phyloP scores from a whole-genome alignment of 2,329 filamentous ascomycete genomes.

The Trichoderma simmonsii region DNA sequence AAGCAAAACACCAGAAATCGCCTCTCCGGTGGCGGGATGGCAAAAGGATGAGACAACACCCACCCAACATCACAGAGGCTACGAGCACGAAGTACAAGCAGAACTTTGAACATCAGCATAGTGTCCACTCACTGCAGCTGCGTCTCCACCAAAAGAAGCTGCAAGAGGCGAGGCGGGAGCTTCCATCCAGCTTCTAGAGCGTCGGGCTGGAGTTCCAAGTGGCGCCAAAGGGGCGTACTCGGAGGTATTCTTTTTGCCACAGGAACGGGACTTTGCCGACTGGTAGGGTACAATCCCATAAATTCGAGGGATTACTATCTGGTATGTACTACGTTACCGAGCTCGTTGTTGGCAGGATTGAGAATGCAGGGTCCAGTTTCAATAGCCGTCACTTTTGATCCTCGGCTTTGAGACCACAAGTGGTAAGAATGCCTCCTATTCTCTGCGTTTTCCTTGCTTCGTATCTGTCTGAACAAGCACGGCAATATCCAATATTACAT shows the following conservation, averaged over 20 bases:
- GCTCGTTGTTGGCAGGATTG: not conserved
- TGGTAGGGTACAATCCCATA: not conserved
- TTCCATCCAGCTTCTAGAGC: slow-evolving; percentile 15
- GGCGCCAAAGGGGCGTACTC: not conserved
- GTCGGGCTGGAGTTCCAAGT: not conserved
- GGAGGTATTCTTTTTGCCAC: not conserved
- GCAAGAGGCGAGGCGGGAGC: slow-evolving; percentile 3
- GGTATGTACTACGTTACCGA: not conserved
- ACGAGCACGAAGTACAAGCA: not conserved
- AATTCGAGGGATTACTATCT: not conserved
- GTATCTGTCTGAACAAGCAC: not conserved
- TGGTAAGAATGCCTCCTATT: not conserved
- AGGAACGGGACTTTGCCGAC: not conserved
- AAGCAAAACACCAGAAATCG: not conserved
- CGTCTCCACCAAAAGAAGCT: not conserved
- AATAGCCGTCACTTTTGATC: not conserved
- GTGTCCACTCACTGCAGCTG: not conserved
- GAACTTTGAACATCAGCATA: not conserved
- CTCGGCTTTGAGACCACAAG: not conserved
- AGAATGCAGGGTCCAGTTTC: not conserved
- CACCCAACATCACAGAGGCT: not conserved
- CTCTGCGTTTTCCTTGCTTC: not conserved
- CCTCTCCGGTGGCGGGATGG: not conserved
- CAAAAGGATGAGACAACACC: not conserved
- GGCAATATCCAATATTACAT: not conserved